Percentiles rank a stretch among this genome's conserved stretches.
Conservation (phyloP, 2,329 filamentous ascomycete species). For the Fusarium hainanense region DNA sequence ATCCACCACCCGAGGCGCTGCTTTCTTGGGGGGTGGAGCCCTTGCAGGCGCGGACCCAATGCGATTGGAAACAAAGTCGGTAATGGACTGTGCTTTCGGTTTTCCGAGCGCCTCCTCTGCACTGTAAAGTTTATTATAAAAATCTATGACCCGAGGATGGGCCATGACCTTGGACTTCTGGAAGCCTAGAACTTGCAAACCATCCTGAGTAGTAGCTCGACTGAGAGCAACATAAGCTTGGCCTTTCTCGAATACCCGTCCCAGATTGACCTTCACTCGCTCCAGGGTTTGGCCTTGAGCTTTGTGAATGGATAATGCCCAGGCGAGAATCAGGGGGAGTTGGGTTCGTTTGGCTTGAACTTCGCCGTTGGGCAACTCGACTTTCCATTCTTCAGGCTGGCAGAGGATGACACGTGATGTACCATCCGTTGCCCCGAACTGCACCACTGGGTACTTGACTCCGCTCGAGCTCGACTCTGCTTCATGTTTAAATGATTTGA, state of each 20-base stretch:
- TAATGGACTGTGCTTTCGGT: conserved; percentile 49
- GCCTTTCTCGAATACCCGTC: conserved; percentile 94
- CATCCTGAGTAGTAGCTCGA: conserved; percentile 87
- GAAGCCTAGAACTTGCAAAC: conserved; percentile 88
- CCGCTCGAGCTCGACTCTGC: conserved; percentile 58
- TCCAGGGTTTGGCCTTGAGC: conserved; percentile 95
- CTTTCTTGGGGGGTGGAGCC: conserved; percentile 32
- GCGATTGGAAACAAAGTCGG: conserved; percentile 54
- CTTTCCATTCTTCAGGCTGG: conserved; percentile 92
- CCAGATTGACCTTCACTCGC: conserved; percentile 92
- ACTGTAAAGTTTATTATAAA: conserved; percentile 85
- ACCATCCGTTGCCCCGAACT: conserved; percentile 82
- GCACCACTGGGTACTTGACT: conserved; percentile 82
- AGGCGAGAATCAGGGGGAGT: conserved; percentile 90
- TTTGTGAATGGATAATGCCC: conserved; percentile 98
- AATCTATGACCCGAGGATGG: conserved; percentile 84
- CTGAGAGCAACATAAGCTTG: conserved; percentile 97
- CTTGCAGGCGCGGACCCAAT: conserved; percentile 44
- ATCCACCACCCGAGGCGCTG: conserved; percentile 41
- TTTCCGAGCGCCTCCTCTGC: conserved; percentile 66
- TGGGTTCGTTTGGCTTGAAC: conserved; percentile 88
- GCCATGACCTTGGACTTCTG: conserved; percentile 94
- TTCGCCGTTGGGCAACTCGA: conserved; percentile 95
- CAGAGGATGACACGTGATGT: conserved; percentile 74
- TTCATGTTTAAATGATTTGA: conserved; percentile 59